These are phyloP conservation scores for Talaromyces sp. DNA, from an alignment of 2,329 filamentous ascomycete species.

Conservation along the genomic window DNA sequence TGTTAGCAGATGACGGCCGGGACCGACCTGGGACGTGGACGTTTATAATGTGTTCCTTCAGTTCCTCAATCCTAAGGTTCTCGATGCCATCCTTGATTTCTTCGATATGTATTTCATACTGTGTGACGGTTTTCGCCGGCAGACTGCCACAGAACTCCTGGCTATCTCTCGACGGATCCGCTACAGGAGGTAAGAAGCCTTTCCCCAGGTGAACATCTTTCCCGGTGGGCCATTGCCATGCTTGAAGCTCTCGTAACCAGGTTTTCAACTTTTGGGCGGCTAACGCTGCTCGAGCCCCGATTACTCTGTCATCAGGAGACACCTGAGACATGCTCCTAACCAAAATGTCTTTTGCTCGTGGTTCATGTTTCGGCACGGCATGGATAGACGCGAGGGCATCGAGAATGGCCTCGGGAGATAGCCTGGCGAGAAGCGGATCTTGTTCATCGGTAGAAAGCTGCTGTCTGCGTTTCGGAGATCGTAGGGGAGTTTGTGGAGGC, in stretches of 20 bases:
- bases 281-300: constrained; percentile 55
- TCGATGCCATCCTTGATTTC: constrained; percentile 57
- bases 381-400: constrained; percentile 43
- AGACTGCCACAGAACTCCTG: constrained; percentile 65
- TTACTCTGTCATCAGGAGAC: constrained; percentile 51
- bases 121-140: constrained; percentile 55
- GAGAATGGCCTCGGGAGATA: constrained; percentile 51
- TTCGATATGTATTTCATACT: constrained; percentile 68
- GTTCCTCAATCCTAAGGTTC: constrained; percentile 56
- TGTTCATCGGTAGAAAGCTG: constrained; percentile 32
- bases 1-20: constrained; percentile 44
- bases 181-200: constrained; percentile 34
- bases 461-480: constrained; percentile 32
- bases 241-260: constrained; percentile 55
- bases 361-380: constrained; percentile 33
- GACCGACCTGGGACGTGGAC: constrained; percentile 66
- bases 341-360: constrained; percentile 34
- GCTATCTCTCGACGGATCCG: constrained; percentile 15
- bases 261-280: constrained; percentile 53
- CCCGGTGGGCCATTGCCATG: constrained; percentile 53
- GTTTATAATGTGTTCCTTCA: constrained; percentile 81
- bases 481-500: constrained; percentile 31
- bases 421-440: constrained; percentile 46
- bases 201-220: constrained; percentile 32
- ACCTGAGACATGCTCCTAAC: constrained; percentile 50